phyloP scores from a whole-genome alignment of 2,329 filamentous ascomycete species.

The Aspergillus oerlinghausenensis region DNA sequence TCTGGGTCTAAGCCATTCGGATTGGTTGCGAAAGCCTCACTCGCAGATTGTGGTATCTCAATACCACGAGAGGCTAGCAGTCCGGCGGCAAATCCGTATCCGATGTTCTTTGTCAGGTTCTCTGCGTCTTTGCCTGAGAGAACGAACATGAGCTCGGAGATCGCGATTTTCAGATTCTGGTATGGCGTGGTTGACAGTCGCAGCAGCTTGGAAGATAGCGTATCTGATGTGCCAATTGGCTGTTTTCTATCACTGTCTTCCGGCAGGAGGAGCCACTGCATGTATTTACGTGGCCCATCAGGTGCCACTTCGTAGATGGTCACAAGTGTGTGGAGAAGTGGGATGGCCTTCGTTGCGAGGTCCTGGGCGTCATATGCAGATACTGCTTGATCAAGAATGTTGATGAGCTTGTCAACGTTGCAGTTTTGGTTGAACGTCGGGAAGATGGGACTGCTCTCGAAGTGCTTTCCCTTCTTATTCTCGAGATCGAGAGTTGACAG shows the following conservation, averaged over 20 bases:
- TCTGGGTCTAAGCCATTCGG: constrained; percentile 18
- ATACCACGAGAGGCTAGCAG: constrained; percentile 84
- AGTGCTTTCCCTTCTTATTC: constrained; percentile 45
- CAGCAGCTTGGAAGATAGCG: constrained; percentile 71
- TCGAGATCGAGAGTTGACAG: constrained; percentile 73
- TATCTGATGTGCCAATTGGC: constrained; percentile 71
- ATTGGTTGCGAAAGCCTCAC: constrained; percentile 49
- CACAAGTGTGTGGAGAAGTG: constrained; percentile 69
- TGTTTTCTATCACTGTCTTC: constrained; percentile 69
- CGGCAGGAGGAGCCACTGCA: constrained; percentile 69
- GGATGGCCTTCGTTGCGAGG: constrained; percentile 67
- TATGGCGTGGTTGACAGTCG: constrained; percentile 72
- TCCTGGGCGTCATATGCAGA: constrained; percentile 60
- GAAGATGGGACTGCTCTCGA: constrained; percentile 56
- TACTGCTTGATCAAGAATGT: constrained; percentile 65
- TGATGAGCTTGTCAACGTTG: constrained; percentile 62
- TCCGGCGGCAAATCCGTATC: constrained; percentile 89
- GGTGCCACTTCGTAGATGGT: constrained; percentile 68
- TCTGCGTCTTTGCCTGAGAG: constrained; percentile 75
- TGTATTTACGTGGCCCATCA: constrained; percentile 54
- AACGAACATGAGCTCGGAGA: constrained; percentile 79
- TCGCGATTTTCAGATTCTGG: constrained; percentile 66
- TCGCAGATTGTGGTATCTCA: constrained; percentile 63
- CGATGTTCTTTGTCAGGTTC: constrained; percentile 83
- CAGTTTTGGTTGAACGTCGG: constrained; percentile 57